Conservation (phyloP, 225 moss, liverwort and hornwort genomes). For the Climacium dendroides region DNA sequence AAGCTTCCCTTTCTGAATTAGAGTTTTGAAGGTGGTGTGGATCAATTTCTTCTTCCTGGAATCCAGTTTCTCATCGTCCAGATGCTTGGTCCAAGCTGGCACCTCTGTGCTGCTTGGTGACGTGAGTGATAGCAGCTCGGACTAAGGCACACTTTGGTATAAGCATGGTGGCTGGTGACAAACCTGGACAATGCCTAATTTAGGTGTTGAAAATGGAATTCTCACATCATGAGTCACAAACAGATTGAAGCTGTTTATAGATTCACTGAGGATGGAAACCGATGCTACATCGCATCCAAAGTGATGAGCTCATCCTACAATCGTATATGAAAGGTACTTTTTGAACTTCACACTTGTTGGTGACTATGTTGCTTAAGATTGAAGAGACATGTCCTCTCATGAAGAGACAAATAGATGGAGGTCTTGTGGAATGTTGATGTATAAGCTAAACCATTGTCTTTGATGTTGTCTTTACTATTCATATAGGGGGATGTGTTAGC, state of each 20-base stretch:
- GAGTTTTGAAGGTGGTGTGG: neutral
- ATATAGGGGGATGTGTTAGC: too few species aligned
- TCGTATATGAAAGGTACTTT: too few species aligned
- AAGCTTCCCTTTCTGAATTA: neutral
- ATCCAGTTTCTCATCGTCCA: slow-evolving; percentile 1
- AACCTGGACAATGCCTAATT: neutral
- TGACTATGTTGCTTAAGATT: neutral
- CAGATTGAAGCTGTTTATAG: neutral
- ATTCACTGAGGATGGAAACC: neutral
- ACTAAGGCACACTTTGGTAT: neutral
- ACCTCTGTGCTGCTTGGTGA: slow-evolving; percentile 1
- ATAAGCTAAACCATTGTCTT: neutral
- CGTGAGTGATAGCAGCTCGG: neutral
- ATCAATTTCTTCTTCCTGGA: slow-evolving; percentile 2
- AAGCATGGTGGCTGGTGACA: neutral
- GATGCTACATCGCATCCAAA: neutral
- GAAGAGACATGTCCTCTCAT: neutral
- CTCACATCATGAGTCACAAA: neutral
- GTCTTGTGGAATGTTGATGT: too few species aligned
- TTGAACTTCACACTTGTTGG: neutral
- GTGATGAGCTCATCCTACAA: neutral
- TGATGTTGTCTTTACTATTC: neutral
- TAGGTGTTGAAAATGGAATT: neutral
- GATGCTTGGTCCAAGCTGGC: slow-evolving; percentile 15
- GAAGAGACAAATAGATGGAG: too few species aligned